Evolutionary conservation across 306 rosid species (phyloP).

Genomic region (Malus orientalis): DNA sequence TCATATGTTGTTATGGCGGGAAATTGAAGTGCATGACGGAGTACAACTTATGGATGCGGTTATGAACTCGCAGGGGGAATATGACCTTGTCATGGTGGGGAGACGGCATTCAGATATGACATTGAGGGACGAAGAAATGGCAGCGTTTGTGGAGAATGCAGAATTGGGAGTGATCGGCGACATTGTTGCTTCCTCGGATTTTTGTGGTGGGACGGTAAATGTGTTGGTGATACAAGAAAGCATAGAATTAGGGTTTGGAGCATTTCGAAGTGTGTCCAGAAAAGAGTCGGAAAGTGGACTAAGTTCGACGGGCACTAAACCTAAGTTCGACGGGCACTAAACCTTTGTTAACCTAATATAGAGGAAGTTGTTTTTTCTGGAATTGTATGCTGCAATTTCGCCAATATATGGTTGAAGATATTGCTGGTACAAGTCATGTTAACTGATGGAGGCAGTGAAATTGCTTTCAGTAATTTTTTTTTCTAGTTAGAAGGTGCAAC

Average conservation of each 20-base stretch:
- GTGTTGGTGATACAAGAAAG: conserved; percentile 34
- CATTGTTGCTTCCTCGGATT: conserved; percentile 38
- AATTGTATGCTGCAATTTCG: too few relatives aligned
- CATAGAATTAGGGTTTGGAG: neutral
- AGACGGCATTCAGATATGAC: conserved; percentile 12
- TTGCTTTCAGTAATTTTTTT: too few relatives aligned
- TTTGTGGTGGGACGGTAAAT: conserved; percentile 25
- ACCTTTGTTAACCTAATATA: too few relatives aligned
- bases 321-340: too few relatives aligned
- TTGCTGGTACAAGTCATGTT: too few relatives aligned
- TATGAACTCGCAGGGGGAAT: neutral
- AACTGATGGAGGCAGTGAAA: too few relatives aligned
- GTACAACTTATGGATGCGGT: conserved; percentile 17
- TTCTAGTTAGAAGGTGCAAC: too few relatives aligned
- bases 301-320: too few relatives aligned
- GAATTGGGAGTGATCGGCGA: conserved; percentile 48
- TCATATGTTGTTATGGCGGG: conserved; percentile 1
- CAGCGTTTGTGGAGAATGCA: conserved; percentile 30
- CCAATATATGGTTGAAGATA: too few relatives aligned
- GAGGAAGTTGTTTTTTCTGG: too few relatives aligned
- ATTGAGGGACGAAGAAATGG: conserved; percentile 31
- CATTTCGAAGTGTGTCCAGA: neutral
- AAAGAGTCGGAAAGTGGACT: too few relatives aligned
- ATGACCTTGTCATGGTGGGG: conserved; percentile 46
- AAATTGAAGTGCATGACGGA: conserved; percentile 27